Percentiles rank a stretch among this genome's conserved stretches.
Evolutionary conservation across 495 filamentous ascomycete species (phyloP).

Genomic region (Schizothecium vesticola): DNA sequence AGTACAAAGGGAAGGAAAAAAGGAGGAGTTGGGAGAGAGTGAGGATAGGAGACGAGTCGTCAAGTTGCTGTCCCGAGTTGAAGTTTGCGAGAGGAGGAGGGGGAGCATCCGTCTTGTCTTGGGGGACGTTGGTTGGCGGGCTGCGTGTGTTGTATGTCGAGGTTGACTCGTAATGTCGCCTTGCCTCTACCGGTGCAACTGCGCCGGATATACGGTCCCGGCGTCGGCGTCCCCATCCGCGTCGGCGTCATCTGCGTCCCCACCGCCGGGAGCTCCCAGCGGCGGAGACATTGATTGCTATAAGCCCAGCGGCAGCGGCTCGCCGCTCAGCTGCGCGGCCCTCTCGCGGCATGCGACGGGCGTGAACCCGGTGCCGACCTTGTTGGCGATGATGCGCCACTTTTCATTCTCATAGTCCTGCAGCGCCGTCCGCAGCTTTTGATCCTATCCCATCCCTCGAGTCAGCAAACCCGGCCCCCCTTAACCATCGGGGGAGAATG

Average conservation of each 20-base stretch:
- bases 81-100: not conserved
- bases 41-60: not conserved
- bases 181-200: slow-evolving; percentile 21
- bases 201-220: slow-evolving; percentile 35
- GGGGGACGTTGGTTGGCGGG: not conserved
- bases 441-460: slow-evolving; percentile 48
- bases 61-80: not conserved
- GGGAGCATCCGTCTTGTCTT: not conserved
- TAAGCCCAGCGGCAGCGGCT: slow-evolving; percentile 32
- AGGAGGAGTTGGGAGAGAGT: not conserved
- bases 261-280: not conserved
- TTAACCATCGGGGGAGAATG: not conserved
- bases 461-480: not conserved
- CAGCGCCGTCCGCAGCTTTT: slow-evolving; percentile 70
- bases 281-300: slow-evolving; percentile 53
- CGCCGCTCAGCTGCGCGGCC: slow-evolving; percentile 53
- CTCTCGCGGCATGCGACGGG: slow-evolving; percentile 79
- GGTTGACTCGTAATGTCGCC: not conserved
- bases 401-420: slow-evolving; percentile 86
- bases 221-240: not conserved
- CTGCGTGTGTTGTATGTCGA: not conserved
- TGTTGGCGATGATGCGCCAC: slow-evolving; percentile 81
- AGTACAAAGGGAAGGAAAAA: not conserved
- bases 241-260: not conserved
- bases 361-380: slow-evolving; percentile 80